Conservation (phyloP, 2,329 filamentous ascomycete species). For the Paraphaeosphaeria minitans region DNA sequence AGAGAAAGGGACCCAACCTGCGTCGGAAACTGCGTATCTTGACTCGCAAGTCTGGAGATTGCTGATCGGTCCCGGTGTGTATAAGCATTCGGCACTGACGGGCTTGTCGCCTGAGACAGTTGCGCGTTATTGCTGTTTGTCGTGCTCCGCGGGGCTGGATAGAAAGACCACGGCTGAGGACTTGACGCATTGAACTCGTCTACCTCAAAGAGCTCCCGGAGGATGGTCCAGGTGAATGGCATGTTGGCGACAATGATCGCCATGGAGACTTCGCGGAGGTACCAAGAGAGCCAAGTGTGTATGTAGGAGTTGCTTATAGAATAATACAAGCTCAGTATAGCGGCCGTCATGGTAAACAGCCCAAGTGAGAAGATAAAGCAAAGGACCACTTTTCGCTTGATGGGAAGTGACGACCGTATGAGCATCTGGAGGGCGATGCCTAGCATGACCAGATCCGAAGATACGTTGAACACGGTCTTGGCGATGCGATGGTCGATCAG, state of each 20-base stretch:
- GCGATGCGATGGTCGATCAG: constrained; percentile 46
- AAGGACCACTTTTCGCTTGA: constrained; percentile 59
- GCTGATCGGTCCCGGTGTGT: not conserved
- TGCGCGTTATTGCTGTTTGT: not conserved
- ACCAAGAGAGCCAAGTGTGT: constrained; percentile 40
- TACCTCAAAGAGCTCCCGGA: constrained; percentile 55
- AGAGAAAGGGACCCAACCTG: not conserved
- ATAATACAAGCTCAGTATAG: constrained; percentile 56
- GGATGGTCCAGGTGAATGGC: constrained; percentile 57
- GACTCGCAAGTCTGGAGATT: not conserved
- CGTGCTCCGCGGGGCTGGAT: not conserved
- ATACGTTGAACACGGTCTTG: constrained; percentile 51
- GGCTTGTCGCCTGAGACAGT: not conserved
- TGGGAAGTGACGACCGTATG: constrained; percentile 48
- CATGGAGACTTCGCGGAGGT: constrained; percentile 36
- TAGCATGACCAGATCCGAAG: constrained; percentile 54
- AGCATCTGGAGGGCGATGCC: constrained; percentile 54
- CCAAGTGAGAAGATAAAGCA: constrained; percentile 63
- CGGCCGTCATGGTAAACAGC: constrained; percentile 54
- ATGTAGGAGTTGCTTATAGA: constrained; percentile 34
- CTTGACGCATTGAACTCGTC: constrained; percentile 36
- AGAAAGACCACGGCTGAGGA: constrained; percentile 26
- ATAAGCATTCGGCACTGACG: not conserved
- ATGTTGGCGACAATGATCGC: constrained; percentile 56
- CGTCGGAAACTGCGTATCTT: not conserved